Base-by-base conservation (phyloP, 176 grass and related monocot species). In the Luzula sylvatica region DNA sequence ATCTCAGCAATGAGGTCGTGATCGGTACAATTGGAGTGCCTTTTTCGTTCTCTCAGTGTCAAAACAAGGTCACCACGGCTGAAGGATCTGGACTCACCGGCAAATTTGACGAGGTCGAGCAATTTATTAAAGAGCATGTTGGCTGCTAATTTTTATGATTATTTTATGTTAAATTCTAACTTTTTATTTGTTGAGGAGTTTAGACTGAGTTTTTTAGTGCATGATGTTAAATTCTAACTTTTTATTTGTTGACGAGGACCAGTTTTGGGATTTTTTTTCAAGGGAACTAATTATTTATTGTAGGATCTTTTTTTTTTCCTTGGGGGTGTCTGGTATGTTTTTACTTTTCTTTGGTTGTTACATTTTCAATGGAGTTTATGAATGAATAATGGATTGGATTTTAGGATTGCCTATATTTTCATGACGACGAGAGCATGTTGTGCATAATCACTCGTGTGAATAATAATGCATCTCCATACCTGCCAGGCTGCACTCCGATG, bases 11-110 rank as follows among this genome's bases (percentile, higher is more conserved):
- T 24, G 84, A 95, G 56, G 57, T 82, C 30, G 64, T 77, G 26
- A 66, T 96, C 35, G 90, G 90, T 23, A 66, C 81, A 47, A 73
- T 65, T 64, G 84, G 84, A 44, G 67, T 76, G 67, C 38, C 67
- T 16, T 96, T 96, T 15, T 75, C 54, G 15, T 89, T 96, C 46
- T 61, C 53, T 28, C 84, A 89, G 51, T 96, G 84, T 70, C 77
- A 75, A 47, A 96, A 96, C 67, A 86, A 76, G 50, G 84, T 89
- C 27, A 70, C 80, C 2, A 64, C 85, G 12, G 70, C 67, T 7
- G 90, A 96, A 53, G 77, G 80, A 24, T 73, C 84, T 2, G 80
- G 90, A 39, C 39, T 82, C 42, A 82, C 77, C 1, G 80, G 84
- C 22, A 79, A 77, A 38, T 39, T 89, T 42, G 84, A 57, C 11